Conservation (phyloP, 257 asterid genomes). For the Rehmannia glutinosa region DNA sequence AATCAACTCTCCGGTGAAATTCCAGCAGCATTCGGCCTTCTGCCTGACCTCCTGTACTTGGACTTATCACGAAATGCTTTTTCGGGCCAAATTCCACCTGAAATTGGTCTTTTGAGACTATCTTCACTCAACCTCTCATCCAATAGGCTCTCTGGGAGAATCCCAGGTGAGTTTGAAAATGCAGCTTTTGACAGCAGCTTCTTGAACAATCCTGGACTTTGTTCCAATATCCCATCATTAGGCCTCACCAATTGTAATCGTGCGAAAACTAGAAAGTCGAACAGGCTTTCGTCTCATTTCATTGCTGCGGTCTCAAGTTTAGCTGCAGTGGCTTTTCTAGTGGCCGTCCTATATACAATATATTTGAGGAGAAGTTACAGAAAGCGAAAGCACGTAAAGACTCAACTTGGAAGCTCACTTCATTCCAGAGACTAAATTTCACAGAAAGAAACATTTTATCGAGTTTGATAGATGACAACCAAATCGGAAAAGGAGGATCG, state of each 20-base stretch:
- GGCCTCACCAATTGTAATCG: slow-evolving; percentile 39
- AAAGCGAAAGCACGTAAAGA: slow-evolving; percentile 29
- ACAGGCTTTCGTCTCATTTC: slow-evolving; percentile 31
- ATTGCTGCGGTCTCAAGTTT: slow-evolving; percentile 60
- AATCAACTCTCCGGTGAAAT: slow-evolving; percentile 73
- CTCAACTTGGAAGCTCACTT: slow-evolving; percentile 70
- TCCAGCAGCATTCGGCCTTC: slow-evolving; percentile 47
- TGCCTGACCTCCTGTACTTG: slow-evolving; percentile 49
- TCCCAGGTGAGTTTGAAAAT: slow-evolving; percentile 57
- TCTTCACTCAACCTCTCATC: slow-evolving; percentile 62
- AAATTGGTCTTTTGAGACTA: slow-evolving; percentile 34
- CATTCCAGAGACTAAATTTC: slow-evolving; percentile 74
- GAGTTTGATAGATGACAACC: slow-evolving; percentile 44
- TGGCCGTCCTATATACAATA: slow-evolving; percentile 36
- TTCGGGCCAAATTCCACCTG: slow-evolving; percentile 68
- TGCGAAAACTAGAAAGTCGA: slow-evolving; percentile 19
- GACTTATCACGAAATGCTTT: slow-evolving; percentile 69
- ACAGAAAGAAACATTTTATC: slow-evolving; percentile 56
- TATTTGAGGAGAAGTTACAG: slow-evolving; percentile 39
- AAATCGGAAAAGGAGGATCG: slow-evolving; percentile 84
- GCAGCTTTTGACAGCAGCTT: slow-evolving; percentile 61
- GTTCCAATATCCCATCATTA: slow-evolving; percentile 43
- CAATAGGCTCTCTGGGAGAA: slow-evolving; percentile 58
- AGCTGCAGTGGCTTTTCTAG: slow-evolving; percentile 42
- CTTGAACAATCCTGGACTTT: slow-evolving; percentile 60